Conservation (phyloP, 805 yeast species). For the Starmera amethionina region DNA sequence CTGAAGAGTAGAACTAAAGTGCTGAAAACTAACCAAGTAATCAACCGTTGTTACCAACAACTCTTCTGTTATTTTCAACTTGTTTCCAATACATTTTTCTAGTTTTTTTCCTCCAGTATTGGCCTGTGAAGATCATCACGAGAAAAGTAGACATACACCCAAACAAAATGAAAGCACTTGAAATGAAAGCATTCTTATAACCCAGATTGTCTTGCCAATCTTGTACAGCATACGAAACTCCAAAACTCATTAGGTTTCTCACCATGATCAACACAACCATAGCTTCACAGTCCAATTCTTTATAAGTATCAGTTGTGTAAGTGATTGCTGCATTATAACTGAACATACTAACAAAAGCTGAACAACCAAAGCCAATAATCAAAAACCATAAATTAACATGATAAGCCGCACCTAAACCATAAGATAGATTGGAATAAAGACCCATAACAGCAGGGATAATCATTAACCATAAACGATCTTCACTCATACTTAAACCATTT, state of each 20-base stretch:
- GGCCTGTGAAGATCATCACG: conserved; percentile 17
- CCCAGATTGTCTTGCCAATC: conserved; percentile 47
- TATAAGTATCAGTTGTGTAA: conserved; percentile 48
- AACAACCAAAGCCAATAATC: conserved; percentile 43
- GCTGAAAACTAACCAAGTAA: too few relatives aligned
- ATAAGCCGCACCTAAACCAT: conserved; percentile 56
- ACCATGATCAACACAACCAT: conserved; percentile 47
- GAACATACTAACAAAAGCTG: conserved; percentile 45
- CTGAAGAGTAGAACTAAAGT: too few relatives aligned
- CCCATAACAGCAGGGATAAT: conserved; percentile 36
- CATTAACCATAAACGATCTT: conserved; percentile 47
- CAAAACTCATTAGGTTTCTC: conserved; percentile 55
- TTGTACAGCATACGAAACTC: conserved; percentile 48
- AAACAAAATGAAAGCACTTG: conserved; percentile 43
- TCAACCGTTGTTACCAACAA: background rate
- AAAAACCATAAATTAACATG: conserved; percentile 46
- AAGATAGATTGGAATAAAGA: conserved; percentile 44
- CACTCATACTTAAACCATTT: conserved; percentile 45
- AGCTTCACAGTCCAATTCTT: conserved; percentile 41
- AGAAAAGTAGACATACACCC: conserved; percentile 32
- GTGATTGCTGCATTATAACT: conserved; percentile 43
- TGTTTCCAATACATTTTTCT: conserved; percentile 14
- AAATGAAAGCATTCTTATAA: conserved; percentile 43
- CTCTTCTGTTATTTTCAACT: conserved; percentile 13
- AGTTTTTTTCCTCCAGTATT: conserved; percentile 15